Percentiles rank a stretch among this genome's conserved stretches.
These are phyloP conservation scores for Fonsecaea monophora DNA, from an alignment of 2,329 filamentous ascomycete genomes.

Conservation along the genomic window DNA sequence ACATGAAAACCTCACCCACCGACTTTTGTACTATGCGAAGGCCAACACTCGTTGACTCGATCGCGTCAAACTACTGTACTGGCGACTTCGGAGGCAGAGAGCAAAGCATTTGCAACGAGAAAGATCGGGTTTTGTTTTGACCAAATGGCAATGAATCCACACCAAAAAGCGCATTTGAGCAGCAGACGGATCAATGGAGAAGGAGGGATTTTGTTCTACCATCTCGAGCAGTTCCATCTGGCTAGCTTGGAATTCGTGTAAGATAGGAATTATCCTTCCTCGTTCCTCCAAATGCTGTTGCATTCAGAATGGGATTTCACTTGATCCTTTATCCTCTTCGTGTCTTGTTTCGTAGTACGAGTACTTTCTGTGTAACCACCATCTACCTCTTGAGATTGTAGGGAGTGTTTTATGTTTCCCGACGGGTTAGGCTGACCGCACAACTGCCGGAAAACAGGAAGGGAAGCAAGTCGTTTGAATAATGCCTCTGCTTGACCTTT, in stretches of 20 bases:
- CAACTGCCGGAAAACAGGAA: conserved; percentile 15
- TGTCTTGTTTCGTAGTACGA: neutral
- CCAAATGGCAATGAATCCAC: conserved; percentile 18
- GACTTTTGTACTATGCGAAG: conserved; percentile 35
- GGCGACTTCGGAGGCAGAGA: conserved; percentile 26
- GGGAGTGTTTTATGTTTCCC: neutral
- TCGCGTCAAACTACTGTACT: conserved; percentile 23
- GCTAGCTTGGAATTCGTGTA: conserved; percentile 37
- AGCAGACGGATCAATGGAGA: conserved; percentile 21
- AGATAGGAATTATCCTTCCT: conserved; percentile 29
- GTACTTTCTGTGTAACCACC: neutral
- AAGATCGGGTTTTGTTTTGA: conserved; percentile 26
- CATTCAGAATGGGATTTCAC: conserved; percentile 35
- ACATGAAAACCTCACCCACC: conserved; percentile 11
- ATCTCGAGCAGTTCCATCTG: conserved; percentile 29
- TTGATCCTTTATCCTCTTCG: conserved; percentile 22
- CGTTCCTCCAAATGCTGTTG: conserved; percentile 25
- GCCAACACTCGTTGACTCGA: conserved; percentile 31
- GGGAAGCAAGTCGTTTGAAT: neutral
- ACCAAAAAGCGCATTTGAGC: conserved; percentile 32
- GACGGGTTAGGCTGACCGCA: conserved; percentile 13
- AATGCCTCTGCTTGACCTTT: neutral
- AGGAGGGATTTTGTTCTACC: conserved; percentile 37
- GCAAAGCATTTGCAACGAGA: conserved; percentile 29
- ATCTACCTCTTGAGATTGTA: conserved; percentile 1